Evolutionary conservation across 148 eudicot species (phyloP).

Genomic region (Nepenthes gracilis): DNA sequence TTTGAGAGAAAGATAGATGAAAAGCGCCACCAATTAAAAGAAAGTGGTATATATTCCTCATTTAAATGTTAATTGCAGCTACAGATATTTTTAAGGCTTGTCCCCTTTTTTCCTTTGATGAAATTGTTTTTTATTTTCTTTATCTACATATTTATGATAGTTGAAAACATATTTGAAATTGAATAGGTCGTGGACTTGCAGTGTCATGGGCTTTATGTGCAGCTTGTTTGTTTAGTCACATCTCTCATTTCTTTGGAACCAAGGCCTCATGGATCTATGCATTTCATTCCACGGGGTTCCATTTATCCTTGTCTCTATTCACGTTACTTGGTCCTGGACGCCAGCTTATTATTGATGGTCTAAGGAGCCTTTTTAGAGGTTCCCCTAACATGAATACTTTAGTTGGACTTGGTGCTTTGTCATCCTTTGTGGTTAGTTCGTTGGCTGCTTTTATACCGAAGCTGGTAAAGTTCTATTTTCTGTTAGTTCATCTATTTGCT

Average conservation of each 20-base stretch:
- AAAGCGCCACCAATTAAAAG: conserved; percentile 62
- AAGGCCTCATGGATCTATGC: conserved; percentile 86
- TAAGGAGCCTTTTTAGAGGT: conserved; percentile 83
- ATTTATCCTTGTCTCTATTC: conserved; percentile 67
- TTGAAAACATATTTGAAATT: conserved; percentile 10
- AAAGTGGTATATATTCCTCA: conserved; percentile 48
- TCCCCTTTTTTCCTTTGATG: not conserved
- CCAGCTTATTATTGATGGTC: conserved; percentile 80
- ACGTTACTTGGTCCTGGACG: conserved; percentile 94
- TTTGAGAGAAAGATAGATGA: conserved; percentile 88
- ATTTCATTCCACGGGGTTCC: conserved; percentile 90
- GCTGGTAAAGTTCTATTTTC: conserved; percentile 40
- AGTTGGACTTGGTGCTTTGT: conserved; percentile 99
- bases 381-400: conserved; percentile 96
- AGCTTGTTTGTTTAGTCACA: conserved; percentile 86
- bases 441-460: conserved; percentile 80
- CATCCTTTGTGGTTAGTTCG: conserved; percentile 89
- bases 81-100: not conserved
- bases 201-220: conserved; percentile 97
- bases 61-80: not conserved
- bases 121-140: conserved; percentile 1
- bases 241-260: conserved; percentile 78
- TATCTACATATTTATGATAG: not conserved
- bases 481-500: not conserved
- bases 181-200: conserved; percentile 80